A percentile compares a stretch with the other conserved stretches of the same genome.
These are phyloP conservation scores for Ensete glaucum DNA, from an alignment of 176 grass and related monocot species.

Conservation along the genomic window DNA sequence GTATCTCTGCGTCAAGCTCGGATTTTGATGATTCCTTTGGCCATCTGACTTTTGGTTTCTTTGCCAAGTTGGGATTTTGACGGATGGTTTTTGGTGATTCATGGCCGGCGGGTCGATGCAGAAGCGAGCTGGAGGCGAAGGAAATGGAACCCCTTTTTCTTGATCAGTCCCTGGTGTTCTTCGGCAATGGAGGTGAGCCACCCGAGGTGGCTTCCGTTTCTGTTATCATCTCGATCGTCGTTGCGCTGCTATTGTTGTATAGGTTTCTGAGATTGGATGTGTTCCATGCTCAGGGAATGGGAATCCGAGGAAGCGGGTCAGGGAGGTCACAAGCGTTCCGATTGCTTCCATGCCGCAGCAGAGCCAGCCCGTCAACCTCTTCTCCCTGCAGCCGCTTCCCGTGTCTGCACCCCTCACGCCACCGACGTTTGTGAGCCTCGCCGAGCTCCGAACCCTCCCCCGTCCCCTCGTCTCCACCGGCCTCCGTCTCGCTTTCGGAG, in stretches of 20 bases:
- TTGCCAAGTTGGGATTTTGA: not conserved
- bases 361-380: conserved; percentile 9
- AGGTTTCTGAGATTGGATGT: conserved; percentile 16
- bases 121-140: conserved; percentile 49
- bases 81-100: not conserved
- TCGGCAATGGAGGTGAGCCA: conserved; percentile 29
- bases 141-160: conserved; percentile 33
- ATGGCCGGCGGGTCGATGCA: conserved; percentile 20
- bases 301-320: conserved; percentile 34
- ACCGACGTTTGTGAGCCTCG: conserved; percentile 28
- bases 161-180: conserved; percentile 24
- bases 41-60: no score
- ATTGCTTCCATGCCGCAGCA: conserved; percentile 12
- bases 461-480: conserved; percentile 61
- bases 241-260: conserved; percentile 1
- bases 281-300: conserved; percentile 37
- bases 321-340: conserved; percentile 22
- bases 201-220: not conserved
- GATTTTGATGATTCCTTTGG: no score
- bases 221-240: no score
- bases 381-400: conserved; percentile 26
- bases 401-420: not conserved
- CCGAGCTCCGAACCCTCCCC: conserved; percentile 32
- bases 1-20: no score
- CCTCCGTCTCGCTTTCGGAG: conserved; percentile 64